Conservation (phyloP, 805 yeast genomes). For the Starmera dryadoides region DNA sequence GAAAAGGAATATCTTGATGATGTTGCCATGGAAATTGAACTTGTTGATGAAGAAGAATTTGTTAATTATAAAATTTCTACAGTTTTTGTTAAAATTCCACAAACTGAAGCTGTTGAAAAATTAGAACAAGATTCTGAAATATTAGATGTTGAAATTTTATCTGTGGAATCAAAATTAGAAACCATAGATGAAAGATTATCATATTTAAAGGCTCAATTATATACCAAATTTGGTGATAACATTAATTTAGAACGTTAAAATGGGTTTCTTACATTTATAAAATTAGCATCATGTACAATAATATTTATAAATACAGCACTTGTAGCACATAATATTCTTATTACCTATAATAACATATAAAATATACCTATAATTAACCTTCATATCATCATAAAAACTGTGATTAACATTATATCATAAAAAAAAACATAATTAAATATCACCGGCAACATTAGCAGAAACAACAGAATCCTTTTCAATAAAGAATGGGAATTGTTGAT, state of each 20-base stretch:
- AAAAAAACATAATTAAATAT: neutral
- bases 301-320: neutral
- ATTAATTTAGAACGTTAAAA: conserved; percentile 73
- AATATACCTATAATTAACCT: too few relatives aligned
- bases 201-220: conserved; percentile 63
- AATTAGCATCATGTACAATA: neutral
- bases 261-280: too few relatives aligned
- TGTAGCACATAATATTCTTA: too few relatives aligned
- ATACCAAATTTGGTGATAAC: conserved; percentile 83
- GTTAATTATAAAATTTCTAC: conserved; percentile 80
- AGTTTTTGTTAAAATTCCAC: conserved; percentile 61
- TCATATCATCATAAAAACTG: too few relatives aligned
- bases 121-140: conserved; percentile 55
- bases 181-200: conserved; percentile 47
- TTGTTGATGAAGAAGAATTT: conserved; percentile 69
- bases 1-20: conserved; percentile 90
- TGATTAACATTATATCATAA: neutral
- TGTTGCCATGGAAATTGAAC: conserved; percentile 75
- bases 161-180: conserved; percentile 39
- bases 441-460: conserved; percentile 14
- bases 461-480: conserved; percentile 38
- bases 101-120: conserved; percentile 56
- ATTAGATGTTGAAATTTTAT: conserved; percentile 42
- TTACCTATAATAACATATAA: too few relatives aligned
- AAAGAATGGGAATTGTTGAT: conserved; percentile 30